Base-by-base conservation (phyloP, 2,329 filamentous ascomycete species). In the Pseudogymnoascus sp. region DNA sequence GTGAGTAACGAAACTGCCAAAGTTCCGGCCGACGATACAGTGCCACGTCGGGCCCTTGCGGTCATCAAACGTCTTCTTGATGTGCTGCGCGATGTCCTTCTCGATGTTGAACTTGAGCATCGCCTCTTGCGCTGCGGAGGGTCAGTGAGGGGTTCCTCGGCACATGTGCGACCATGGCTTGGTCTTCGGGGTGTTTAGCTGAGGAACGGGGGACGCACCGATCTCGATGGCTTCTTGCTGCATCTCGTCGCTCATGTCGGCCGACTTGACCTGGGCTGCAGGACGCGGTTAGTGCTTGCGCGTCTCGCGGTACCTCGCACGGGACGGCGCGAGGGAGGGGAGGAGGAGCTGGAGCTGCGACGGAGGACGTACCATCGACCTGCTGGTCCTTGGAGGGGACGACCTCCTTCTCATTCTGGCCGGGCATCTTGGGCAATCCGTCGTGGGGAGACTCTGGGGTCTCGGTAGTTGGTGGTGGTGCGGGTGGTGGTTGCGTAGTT, bases 201-300 rank as follows among this genome's bases (percentile, higher is more conserved):
- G 15, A 2, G 33, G 33, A 12, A 12, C 36, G 36, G 25, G 25
- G 36, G 67, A 81, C 92, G 69, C 86, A 97, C 93, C 92, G 74
- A 97, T 89, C 84, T 97, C 91, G 72, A 99, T 90, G 55, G 88
- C 91, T 78, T 97, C 93, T 71, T 90, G 85, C 74, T 97, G 92
- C 94, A 99, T 96, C 71, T 97, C 92, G 64, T 97, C 93, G 71
- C 88, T 93, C 94, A 99, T 99, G 75, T 99, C 94, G 64, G 91
- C 93, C 70, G 92, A 96, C 82, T 99, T 99, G 78, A 99, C 88
- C 79, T 96, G 92, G 66, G 91, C 94, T 99, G 59, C 55, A 35
- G 55, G 15, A 41, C 60, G 35, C 2, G 27, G 44, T 55, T 55
- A 55, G 44, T 55, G n/a, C 10, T 9, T 55, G 44, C 44, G 27